Conservation (phyloP, 176 grass and related monocot genomes). For the Carex pumila region DNA sequence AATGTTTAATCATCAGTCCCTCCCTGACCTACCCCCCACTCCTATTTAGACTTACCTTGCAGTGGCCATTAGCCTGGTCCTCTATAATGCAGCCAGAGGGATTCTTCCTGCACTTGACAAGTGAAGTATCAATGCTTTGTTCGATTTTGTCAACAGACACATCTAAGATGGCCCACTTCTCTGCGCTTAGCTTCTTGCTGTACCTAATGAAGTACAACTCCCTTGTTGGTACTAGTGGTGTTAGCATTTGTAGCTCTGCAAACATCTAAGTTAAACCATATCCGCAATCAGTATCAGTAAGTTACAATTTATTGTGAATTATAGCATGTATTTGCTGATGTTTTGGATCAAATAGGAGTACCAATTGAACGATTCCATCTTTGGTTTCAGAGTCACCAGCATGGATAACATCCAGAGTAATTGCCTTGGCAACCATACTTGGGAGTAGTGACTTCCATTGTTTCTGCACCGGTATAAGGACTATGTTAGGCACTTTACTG, state of each 20-base stretch:
- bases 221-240: constrained; percentile 54
- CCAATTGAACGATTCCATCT: constrained; percentile 60
- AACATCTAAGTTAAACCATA: constrained; percentile 51
- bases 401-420: constrained; percentile 34
- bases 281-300: not conserved
- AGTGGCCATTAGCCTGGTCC: constrained; percentile 51
- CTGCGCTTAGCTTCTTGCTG: constrained; percentile 42
- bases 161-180: constrained; percentile 63
- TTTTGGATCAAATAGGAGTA: not conserved
- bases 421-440: constrained; percentile 50
- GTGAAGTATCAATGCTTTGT: constrained; percentile 17
- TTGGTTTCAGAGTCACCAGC: constrained; percentile 16
- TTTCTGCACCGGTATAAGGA: constrained; percentile 29
- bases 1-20: not conserved
- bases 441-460: constrained; percentile 72
- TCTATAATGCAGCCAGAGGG: constrained; percentile 70
- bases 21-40: not conserved
- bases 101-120: constrained; percentile 30
- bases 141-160: constrained; percentile 39
- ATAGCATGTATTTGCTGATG: not conserved
- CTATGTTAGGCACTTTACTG: not conserved
- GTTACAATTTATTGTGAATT: not conserved
- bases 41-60: constrained; percentile 41
- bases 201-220: constrained; percentile 58
- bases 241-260: constrained; percentile 69